Percentiles rank a stretch among this genome's conserved stretches.
phyloP scores from a whole-genome alignment of 139 green algal genomes.

The Chlorella sp. region DNA sequence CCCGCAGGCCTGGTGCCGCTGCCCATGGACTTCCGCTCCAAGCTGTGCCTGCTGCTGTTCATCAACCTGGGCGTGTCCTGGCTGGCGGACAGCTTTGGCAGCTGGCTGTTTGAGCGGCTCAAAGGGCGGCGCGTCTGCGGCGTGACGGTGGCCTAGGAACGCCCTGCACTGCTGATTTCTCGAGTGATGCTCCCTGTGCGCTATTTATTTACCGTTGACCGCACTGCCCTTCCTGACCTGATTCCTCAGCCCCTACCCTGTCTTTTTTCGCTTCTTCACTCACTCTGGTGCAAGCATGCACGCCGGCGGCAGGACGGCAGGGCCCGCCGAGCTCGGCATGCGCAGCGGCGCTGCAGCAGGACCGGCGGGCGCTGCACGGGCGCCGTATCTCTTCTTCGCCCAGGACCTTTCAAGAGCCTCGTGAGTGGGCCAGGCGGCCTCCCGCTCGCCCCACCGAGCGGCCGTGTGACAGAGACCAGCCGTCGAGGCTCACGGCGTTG shows the following conservation, averaged over 20 bases:
- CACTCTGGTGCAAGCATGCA: too few species aligned
- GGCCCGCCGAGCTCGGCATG: too few species aligned
- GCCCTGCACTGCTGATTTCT: neutral
- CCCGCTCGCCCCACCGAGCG: too few species aligned
- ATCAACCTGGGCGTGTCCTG: slow-evolving; percentile 36
- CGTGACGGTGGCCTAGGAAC: slow-evolving; percentile 17
- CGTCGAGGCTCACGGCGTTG: too few species aligned
- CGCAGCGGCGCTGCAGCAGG: too few species aligned
- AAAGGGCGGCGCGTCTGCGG: slow-evolving; percentile 28
- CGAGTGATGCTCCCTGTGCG: neutral
- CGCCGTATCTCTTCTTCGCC: too few species aligned
- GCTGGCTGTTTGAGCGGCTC: neutral
- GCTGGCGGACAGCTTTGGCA: slow-evolving; percentile 8
- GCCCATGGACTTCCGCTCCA: slow-evolving; percentile 28
- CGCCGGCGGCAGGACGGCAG: too few species aligned
- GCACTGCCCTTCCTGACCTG: neutral
- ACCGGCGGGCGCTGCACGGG: too few species aligned
- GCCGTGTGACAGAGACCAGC: too few species aligned
- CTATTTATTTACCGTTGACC: neutral
- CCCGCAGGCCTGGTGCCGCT: slow-evolving; percentile 29
- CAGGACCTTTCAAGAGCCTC: too few species aligned
- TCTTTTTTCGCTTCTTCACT: neutral
- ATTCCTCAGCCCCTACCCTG: neutral
- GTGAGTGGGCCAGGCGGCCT: too few species aligned
- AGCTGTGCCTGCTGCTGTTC: slow-evolving; percentile 23